Evolutionary conservation across 331 rosid species (phyloP).

Genomic region (Erythrophleum ivorense): DNA sequence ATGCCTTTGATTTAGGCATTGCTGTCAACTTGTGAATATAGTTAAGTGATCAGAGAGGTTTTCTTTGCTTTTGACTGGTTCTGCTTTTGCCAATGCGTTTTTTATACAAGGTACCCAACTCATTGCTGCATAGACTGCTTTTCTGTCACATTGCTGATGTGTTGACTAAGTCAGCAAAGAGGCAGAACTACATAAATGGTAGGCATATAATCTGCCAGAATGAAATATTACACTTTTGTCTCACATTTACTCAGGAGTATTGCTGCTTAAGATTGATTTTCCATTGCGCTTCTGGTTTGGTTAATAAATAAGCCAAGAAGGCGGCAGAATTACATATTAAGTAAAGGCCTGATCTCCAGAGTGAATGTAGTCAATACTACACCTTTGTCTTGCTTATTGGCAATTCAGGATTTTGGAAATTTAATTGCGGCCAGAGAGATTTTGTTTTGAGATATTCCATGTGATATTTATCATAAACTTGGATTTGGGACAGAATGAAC

Average conservation of each 20-base stretch:
- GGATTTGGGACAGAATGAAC: constrained; percentile 40
- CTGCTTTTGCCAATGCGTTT: constrained; percentile 32
- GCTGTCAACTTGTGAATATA: constrained; percentile 35
- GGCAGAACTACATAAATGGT: constrained; percentile 26
- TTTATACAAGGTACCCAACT: constrained; percentile 30
- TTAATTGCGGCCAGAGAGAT: constrained; percentile 13
- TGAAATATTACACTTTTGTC: constrained; percentile 23
- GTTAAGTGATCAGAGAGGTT: constrained; percentile 42
- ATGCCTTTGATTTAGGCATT: constrained; percentile 27
- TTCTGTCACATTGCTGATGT: constrained; percentile 36
- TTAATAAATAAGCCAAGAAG: constrained; percentile 30
- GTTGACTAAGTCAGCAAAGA: constrained; percentile 37
- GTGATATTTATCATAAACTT: constrained; percentile 36
- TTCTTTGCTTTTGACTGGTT: constrained; percentile 38
- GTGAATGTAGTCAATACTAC: constrained; percentile 15
- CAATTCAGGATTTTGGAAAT: constrained; percentile 41
- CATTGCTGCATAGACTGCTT: constrained; percentile 30
- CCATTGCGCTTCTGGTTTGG: constrained; percentile 32
- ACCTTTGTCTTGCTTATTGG: constrained; percentile 31
- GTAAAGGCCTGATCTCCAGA: constrained; percentile 36
- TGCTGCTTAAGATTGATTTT: constrained; percentile 39
- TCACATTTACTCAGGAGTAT: constrained; percentile 25
- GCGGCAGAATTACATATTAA: constrained; percentile 32
- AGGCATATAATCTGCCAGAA: constrained; percentile 11
- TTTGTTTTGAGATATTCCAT: constrained; percentile 36